Percentiles rank a stretch among this genome's conserved stretches.
phyloP scores from a whole-genome alignment of 495 filamentous ascomycete genomes.

The Friedmanniomyces simplex region DNA sequence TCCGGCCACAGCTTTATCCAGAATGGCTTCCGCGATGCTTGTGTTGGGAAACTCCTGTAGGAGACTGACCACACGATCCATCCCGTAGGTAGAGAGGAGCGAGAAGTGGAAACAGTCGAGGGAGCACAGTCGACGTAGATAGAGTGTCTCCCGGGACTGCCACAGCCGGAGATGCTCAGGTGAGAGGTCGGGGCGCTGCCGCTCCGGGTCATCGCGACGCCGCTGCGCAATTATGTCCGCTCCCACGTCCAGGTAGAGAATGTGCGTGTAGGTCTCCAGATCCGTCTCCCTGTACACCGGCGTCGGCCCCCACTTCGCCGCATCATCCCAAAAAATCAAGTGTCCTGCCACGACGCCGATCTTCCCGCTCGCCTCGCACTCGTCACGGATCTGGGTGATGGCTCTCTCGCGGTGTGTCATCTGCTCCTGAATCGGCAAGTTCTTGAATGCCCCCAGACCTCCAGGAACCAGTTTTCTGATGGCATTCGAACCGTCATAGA shows the following conservation, averaged over 20 bases:
- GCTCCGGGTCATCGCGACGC: constrained; percentile 32
- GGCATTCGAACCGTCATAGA: constrained; percentile 45
- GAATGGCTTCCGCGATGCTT: constrained; percentile 10
- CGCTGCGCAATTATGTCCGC: constrained; percentile 31
- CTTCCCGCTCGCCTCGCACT: constrained; percentile 32
- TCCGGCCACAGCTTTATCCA: constrained; percentile 34
- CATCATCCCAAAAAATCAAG: constrained; percentile 49
- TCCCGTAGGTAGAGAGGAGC: background rate
- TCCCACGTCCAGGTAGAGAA: constrained; percentile 48
- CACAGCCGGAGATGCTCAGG: constrained; percentile 39
- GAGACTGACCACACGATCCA: background rate
- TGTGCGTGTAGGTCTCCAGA: constrained; percentile 45
- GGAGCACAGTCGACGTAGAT: constrained; percentile 42
- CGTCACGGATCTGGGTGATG: constrained; percentile 37
- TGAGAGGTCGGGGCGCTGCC: constrained; percentile 32
- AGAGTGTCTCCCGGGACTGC: constrained; percentile 37
- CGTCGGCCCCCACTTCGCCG: constrained; percentile 22
- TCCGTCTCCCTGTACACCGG: constrained; percentile 40
- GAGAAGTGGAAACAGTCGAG: constrained; percentile 9
- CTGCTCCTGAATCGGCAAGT: constrained; percentile 35
- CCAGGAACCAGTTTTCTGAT: constrained; percentile 40
- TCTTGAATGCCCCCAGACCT: constrained; percentile 44
- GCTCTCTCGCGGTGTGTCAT: constrained; percentile 35
- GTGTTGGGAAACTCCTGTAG: background rate
- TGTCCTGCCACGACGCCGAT: constrained; percentile 49